Percentiles rank a stretch among this genome's conserved stretches.
These are phyloP conservation scores for Solanum phureja DNA, from an alignment of 257 asterid species.

Conservation along the genomic window DNA sequence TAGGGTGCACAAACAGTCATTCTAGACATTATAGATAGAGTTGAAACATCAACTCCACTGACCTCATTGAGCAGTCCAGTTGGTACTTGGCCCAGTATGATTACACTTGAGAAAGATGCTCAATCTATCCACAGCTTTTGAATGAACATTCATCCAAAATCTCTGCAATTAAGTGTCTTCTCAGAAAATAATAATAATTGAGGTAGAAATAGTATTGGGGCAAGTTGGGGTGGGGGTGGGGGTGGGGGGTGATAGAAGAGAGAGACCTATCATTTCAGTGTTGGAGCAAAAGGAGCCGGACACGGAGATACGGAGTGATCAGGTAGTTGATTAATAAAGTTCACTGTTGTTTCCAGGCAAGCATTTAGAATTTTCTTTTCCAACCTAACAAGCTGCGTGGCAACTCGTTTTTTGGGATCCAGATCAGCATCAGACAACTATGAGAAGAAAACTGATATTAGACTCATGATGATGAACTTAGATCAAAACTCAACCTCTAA, in stretches of 20 bases:
- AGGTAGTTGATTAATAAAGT: slow-evolving; percentile 75
- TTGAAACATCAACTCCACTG: background rate
- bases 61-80: background rate
- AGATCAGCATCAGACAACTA: slow-evolving; percentile 64
- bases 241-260: background rate
- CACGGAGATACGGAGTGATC: slow-evolving; percentile 80
- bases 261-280: slow-evolving; percentile 48
- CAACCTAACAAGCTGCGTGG: slow-evolving; percentile 76
- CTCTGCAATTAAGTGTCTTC: background rate
- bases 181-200: background rate
- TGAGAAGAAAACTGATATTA: background rate
- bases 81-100: background rate
- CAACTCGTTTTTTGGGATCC: slow-evolving; percentile 75
- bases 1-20: background rate
- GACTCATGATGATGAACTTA: background rate
- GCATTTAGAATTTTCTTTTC: slow-evolving; percentile 80
- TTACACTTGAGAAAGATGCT: background rate
- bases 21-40: background rate
- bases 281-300: slow-evolving; percentile 87
- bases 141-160: background rate
- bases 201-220: background rate
- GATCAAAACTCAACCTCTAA: background rate
- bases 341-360: slow-evolving; percentile 63
- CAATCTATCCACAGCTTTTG: background rate
- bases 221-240: background rate